Percentiles rank a stretch among this genome's conserved stretches.
Conservation (phyloP, 1,284 basidiomycete genomes). For the Malassezia japonica region DNA sequence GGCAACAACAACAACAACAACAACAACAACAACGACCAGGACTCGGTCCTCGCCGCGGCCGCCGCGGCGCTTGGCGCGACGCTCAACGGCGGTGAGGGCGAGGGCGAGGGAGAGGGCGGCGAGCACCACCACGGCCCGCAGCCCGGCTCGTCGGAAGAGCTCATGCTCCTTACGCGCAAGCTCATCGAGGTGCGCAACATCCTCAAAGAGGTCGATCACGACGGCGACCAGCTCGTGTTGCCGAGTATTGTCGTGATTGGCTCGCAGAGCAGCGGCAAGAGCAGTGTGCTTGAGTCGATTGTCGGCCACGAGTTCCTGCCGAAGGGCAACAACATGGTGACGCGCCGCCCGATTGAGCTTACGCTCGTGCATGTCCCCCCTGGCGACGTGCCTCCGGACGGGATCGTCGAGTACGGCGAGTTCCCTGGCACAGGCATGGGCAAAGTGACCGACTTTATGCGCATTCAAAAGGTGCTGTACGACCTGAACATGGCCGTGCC, state of each 20-base stretch:
- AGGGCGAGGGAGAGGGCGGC: slow-evolving; percentile 4
- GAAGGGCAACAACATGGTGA: slow-evolving; percentile 99
- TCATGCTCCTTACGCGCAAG: slow-evolving; percentile 87
- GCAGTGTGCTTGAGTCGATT: slow-evolving; percentile 89
- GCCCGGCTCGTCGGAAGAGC: slow-evolving; percentile 39
- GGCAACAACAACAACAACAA: slow-evolving; percentile 10
- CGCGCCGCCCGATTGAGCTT: slow-evolving; percentile 89
- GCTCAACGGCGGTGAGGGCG: slow-evolving; percentile 3
- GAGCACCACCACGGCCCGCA: not conserved
- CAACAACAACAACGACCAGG: not conserved
- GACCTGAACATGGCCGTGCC: slow-evolving; percentile 93
- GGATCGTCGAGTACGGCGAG: slow-evolving; percentile 70
- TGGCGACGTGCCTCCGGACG: slow-evolving; percentile 51
- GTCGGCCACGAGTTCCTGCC: slow-evolving; percentile 97
- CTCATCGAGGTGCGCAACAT: slow-evolving; percentile 92
- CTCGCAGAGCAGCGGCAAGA: slow-evolving; percentile 95
- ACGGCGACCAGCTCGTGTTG: slow-evolving; percentile 65
- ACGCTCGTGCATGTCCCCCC: slow-evolving; percentile 75
- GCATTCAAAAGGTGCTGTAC: slow-evolving; percentile 82
- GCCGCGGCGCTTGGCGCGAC: slow-evolving; percentile 19
- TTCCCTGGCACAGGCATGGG: slow-evolving; percentile 82
- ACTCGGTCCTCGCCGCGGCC: slow-evolving; percentile 19
- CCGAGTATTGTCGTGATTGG: slow-evolving; percentile 97
- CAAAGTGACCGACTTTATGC: slow-evolving; percentile 75
- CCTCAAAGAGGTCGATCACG: slow-evolving; percentile 87